A percentile compares a stretch with the other conserved stretches of the same genome.
phyloP scores from a whole-genome alignment of 176 grass and related monocot species.

The Phragmites australis region DNA sequence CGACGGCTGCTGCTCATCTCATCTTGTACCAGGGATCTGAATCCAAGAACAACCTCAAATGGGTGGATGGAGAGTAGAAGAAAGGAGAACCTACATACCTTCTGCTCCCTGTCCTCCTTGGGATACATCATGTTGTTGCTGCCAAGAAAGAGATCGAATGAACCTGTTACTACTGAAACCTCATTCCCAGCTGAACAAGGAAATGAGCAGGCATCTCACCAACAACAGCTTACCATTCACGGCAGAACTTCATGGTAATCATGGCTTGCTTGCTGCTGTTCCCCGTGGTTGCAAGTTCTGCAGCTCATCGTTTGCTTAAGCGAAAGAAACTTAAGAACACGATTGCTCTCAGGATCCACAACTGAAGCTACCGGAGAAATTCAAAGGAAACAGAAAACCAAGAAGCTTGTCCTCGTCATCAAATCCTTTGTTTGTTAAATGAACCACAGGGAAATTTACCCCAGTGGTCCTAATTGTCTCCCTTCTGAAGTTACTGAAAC shows the following conservation, averaged over 20 bases:
- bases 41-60: neutral
- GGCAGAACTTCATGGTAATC: constrained; percentile 85
- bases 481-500: constrained; percentile 6
- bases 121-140: too few relatives aligned
- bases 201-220: too few relatives aligned
- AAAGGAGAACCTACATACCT: neutral
- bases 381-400: neutral
- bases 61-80: neutral
- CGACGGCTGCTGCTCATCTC: neutral
- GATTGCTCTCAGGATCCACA: neutral
- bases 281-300: too few relatives aligned
- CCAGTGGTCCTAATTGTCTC: neutral
- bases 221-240: constrained; percentile 57
- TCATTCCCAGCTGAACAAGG: neutral
- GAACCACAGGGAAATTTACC: neutral
- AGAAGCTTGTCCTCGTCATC: neutral
- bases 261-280: constrained; percentile 47
- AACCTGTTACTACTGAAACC: neutral
- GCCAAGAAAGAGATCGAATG: too few relatives aligned
- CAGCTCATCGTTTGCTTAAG: neutral
- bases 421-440: neutral
- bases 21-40: neutral
- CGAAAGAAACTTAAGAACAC: neutral
- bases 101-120: too few relatives aligned
- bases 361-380: neutral